Evolutionary conservation across 2,329 filamentous ascomycete species (phyloP), one percentile per base, ranked within the genome.

Genomic region (Ophiostoma sp.): DNA sequence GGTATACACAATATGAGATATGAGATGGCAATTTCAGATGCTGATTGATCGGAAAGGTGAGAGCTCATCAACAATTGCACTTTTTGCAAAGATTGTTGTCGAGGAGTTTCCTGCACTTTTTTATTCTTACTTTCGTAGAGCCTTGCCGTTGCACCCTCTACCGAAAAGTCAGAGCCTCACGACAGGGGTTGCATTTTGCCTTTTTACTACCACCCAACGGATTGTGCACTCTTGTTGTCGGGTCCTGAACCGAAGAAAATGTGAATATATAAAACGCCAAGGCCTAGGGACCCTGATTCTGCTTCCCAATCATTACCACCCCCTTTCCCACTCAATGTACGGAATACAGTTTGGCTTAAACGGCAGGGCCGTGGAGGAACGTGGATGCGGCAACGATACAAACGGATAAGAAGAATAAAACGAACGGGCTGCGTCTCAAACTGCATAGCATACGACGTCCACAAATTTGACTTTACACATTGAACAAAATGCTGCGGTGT

Each of bases 181-280:
- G 61, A 45, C 36, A 64, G 22, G 61, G 61, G 61, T 45, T 25
- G 19, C 22, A 28, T 66, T 45, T 66, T 42, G n/a, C 4, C 11
- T 42, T 28, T 42, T 17, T 28, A 22, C 25, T 42, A 15, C 19
- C 25, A 3, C 61, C 39, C 19, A 22, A 22, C 15, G 11, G 31
- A 19, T 45, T 48, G 22, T 68, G 42, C 63, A 68, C 63, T n/a
- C 9, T 45, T 12, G 50, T 55, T 9, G 9, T 15, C 31, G 57
- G 57, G 3, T 36, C 57, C 28, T 33, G 15, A 48, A 48, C 42
- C n/a, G 25, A n/a, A 55, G 19, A n/a, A 69, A 69, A 64, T 9
- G n/a, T 15, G 66, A 69, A 69, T 55, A 69, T 55, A 55, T 39
- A 69, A 69, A 69, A 55, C 66, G 66, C 66, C 66, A 69, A 69